Percentiles rank a stretch among this genome's conserved stretches.
These are phyloP conservation scores for Yamadazyma jaroonii DNA, from an alignment of 1,139 yeast genomes.

Conservation along the genomic window DNA sequence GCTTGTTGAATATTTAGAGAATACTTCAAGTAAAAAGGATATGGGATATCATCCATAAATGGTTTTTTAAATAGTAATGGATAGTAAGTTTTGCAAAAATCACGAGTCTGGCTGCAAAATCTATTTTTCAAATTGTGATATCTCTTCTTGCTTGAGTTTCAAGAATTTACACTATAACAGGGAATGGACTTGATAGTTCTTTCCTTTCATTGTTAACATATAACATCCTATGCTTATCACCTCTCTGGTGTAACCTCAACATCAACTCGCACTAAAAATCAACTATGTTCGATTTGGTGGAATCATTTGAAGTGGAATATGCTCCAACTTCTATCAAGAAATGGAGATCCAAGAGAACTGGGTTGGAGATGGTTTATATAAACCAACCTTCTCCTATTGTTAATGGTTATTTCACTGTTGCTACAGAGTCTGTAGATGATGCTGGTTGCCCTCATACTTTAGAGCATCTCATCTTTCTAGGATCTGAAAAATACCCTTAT, in stretches of 20 bases:
- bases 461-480: slow-evolving; percentile 94
- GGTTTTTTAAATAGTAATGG: no score
- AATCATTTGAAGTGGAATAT: slow-evolving; percentile 54
- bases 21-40: slow-evolving; percentile 14
- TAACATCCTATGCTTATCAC: no score
- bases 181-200: no score
- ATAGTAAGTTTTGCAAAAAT: no score
- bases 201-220: no score
- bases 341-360: slow-evolving; percentile 76
- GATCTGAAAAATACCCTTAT: slow-evolving; percentile 83
- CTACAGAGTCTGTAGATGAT: slow-evolving; percentile 84
- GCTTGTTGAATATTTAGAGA: slow-evolving; percentile 28
- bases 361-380: slow-evolving; percentile 74
- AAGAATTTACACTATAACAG: no score
- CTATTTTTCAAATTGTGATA: no score
- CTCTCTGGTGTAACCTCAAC: no score
- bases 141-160: no score
- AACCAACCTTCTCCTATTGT: slow-evolving; percentile 87
- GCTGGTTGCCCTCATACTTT: slow-evolving; percentile 95
- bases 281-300: slow-evolving; percentile 6
- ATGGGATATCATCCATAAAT: not conserved
- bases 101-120: no score
- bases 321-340: slow-evolving; percentile 64
- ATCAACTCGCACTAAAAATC: not conserved
- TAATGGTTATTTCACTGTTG: slow-evolving; percentile 91